Evolutionary conservation across 2,329 filamentous ascomycete species (phyloP), one percentile per base, ranked within the genome.

Genomic region (Paecilomyces variotii): DNA sequence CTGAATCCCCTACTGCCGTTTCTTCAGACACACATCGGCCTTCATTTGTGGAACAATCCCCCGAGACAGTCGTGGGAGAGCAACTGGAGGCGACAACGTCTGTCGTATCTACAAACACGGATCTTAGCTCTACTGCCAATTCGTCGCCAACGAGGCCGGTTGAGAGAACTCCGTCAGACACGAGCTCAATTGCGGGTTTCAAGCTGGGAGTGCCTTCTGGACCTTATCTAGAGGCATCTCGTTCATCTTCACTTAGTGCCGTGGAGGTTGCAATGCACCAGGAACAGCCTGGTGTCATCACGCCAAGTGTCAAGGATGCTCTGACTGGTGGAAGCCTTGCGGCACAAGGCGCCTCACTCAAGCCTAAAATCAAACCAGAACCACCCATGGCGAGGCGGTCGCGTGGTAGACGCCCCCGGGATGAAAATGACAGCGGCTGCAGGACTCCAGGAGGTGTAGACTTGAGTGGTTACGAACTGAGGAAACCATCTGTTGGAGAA

Each of bases 231-330:
- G 83, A 85, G 1, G 80, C 83, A 1, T 84, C 89, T 56, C 83
- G 82, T n/a, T 84, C 83, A 54, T 95, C 90, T 70, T 86, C 82
- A 67, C 78, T 90, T 63, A 92, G 89, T 68, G 87, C 94, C 53
- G 80, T 85, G 34, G 88, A 94, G 65, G 85, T 96, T 50, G 90
- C 91, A 5, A 84, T 85, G 10, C 88, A 91, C 52, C 90, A 82
- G 71, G 90, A 93, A 74, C 91, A 89, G 71, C 90, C 90, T 0
- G 90, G 89, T 0, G 85, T 93, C 25, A 86, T 91, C 67, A 91
- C 90, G 19, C 90, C 90, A 4, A 91, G 89, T 69, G 82, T 87
- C 53, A 75, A 72, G 59, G 68, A 73, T 53, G 84, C 62, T 58
- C 52, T 60, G 53, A 53, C 56, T 57, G 30, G 61, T 62, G 63